A percentile compares a stretch with the other conserved stretches of the same genome.
Conservation (phyloP, 345 rosid genomes). For the Ricinus communis region DNA sequence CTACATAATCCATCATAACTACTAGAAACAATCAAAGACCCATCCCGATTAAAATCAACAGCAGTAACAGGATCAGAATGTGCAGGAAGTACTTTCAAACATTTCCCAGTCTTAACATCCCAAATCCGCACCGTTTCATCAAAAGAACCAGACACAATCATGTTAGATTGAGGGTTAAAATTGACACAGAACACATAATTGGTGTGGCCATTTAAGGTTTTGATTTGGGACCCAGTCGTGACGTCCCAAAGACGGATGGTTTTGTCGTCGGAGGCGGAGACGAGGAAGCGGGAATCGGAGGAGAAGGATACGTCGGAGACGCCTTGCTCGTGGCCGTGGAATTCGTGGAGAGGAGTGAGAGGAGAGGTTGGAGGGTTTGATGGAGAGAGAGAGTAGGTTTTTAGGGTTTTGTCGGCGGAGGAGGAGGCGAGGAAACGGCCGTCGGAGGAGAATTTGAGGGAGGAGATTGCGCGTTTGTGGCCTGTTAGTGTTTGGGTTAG, state of each 20-base stretch:
- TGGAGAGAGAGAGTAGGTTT: constrained; percentile 57
- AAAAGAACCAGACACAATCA: constrained; percentile 90
- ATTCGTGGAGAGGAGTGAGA: constrained; percentile 46
- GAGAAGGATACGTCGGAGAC: constrained; percentile 93
- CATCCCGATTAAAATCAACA: constrained; percentile 82
- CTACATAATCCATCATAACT: constrained; percentile 91
- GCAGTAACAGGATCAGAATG: constrained; percentile 94
- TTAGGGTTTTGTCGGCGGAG: constrained; percentile 82
- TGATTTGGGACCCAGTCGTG: constrained; percentile 57
- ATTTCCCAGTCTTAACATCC: constrained; percentile 87
- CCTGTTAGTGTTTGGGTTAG: constrained; percentile 71
- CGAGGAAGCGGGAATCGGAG: constrained; percentile 75
- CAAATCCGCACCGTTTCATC: constrained; percentile 93
- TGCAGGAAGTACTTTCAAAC: constrained; percentile 87
- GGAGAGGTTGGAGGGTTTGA: constrained; percentile 33
- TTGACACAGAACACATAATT: constrained; percentile 77
- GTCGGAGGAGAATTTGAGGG: constrained; percentile 84
- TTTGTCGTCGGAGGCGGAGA: constrained; percentile 92
- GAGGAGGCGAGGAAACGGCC: constrained; percentile 86
- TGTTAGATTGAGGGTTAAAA: constrained; percentile 83
- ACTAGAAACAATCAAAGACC: constrained; percentile 77
- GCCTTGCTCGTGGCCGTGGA: constrained; percentile 74
- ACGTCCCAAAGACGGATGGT: constrained; percentile 93
- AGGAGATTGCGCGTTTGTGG: constrained; percentile 70
- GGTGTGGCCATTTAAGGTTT: constrained; percentile 77